phyloP scores from a whole-genome alignment of 1,284 basidiomycete genomes.

The Singerocomus rubriflavus region DNA sequence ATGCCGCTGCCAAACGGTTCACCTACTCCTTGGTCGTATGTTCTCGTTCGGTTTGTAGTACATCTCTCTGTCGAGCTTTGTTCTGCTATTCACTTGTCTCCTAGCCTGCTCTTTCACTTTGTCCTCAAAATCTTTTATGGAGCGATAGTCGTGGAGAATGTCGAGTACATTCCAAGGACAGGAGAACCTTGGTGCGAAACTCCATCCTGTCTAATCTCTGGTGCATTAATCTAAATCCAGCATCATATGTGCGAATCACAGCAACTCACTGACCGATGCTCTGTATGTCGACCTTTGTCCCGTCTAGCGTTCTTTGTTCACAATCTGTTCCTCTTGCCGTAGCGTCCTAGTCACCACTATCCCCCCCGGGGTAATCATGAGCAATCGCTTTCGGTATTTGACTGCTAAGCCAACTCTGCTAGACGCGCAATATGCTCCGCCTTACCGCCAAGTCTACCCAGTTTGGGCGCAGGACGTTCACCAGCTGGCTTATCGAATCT shows the following conservation, averaged over 20 bases:
- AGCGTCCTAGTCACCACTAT: slow-evolving; percentile 71
- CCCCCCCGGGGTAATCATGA: slow-evolving; percentile 53
- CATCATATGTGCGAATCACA: slow-evolving; percentile 77
- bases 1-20: slow-evolving; percentile 42
- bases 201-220: slow-evolving; percentile 27
- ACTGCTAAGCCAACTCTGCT: slow-evolving; percentile 8
- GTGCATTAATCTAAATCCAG: slow-evolving; percentile 30
- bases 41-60: slow-evolving; percentile 52
- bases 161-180: slow-evolving; percentile 61
- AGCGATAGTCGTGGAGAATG: slow-evolving; percentile 81
- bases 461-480: slow-evolving; percentile 78
- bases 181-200: slow-evolving; percentile 69
- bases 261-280: slow-evolving; percentile 83
- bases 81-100: slow-evolving; percentile 1
- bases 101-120: slow-evolving; percentile 67
- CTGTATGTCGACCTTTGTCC: slow-evolving; percentile 50
- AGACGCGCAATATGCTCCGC: slow-evolving; percentile 71
- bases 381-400: not conserved
- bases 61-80: not conserved
- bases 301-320: slow-evolving; percentile 1
- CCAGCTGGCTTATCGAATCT: slow-evolving; percentile 84
- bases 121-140: slow-evolving; percentile 88
- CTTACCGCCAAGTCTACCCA: slow-evolving; percentile 84
- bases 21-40: slow-evolving; percentile 65
- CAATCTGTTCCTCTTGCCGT: not conserved